These are phyloP conservation scores for Tylopilus sp. DNA, from an alignment of 1,284 basidiomycete species.

Conservation along the genomic window DNA sequence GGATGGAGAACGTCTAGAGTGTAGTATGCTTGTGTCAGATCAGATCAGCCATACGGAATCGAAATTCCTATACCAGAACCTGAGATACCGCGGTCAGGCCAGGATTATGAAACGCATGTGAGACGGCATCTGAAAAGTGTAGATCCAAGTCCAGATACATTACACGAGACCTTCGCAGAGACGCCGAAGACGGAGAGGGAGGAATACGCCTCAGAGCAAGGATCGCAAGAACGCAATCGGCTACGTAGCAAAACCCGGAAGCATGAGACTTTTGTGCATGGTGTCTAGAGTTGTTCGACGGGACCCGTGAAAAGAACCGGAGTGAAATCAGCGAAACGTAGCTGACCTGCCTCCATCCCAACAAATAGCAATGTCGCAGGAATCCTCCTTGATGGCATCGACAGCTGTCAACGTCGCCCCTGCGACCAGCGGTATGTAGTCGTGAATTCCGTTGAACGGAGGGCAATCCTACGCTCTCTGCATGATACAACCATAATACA, in stretches of 20 bases:
- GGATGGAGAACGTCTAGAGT: constrained; percentile 73
- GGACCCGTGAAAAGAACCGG: background rate
- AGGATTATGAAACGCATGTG: constrained; percentile 62
- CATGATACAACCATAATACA: background rate
- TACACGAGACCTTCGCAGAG: constrained; percentile 53
- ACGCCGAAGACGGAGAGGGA: constrained; percentile 4
- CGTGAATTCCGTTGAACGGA: constrained; percentile 60
- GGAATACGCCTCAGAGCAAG: constrained; percentile 48
- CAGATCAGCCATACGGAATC: background rate
- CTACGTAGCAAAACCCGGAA: constrained; percentile 91
- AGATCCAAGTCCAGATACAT: constrained; percentile 92
- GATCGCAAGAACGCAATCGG: constrained; percentile 82
- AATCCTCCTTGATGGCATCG: constrained; percentile 50
- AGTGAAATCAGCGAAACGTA: background rate
- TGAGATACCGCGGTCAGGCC: constrained; percentile 38
- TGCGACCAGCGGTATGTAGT: constrained; percentile 69
- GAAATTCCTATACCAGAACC: constrained; percentile 48
- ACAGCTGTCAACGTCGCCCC: constrained; percentile 76
- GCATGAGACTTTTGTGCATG: constrained; percentile 72
- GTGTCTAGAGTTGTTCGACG: constrained; percentile 45
- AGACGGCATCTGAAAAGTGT: constrained; percentile 87
- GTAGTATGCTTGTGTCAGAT: background rate
- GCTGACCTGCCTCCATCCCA: constrained; percentile 80
- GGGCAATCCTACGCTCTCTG: constrained; percentile 68
- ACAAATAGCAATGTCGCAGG: constrained; percentile 63